phyloP scores from a whole-genome alignment of 805 yeast genomes.

The Lachancea cidri region DNA sequence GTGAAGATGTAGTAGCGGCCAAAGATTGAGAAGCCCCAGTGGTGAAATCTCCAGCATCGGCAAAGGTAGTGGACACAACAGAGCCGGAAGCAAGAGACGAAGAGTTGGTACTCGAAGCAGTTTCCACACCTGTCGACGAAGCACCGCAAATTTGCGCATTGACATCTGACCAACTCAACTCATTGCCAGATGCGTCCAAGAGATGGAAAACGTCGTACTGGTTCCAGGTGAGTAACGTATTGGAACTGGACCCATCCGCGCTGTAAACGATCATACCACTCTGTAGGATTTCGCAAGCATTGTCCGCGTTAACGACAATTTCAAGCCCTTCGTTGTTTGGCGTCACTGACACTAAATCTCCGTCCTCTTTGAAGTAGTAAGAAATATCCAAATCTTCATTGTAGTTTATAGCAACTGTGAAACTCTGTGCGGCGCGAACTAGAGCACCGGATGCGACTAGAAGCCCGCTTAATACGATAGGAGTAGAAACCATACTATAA shows the following conservation, averaged over 20 bases:
- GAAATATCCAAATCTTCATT: constrained; percentile 18
- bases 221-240: constrained; percentile 23
- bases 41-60: neutral
- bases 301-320: constrained; percentile 16
- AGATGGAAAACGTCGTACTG: constrained; percentile 23
- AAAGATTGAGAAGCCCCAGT: neutral
- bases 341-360: constrained; percentile 15
- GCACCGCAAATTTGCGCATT: constrained; percentile 18
- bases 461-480: constrained; percentile 7
- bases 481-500: constrained; percentile 10
- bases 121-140: neutral
- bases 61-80: neutral
- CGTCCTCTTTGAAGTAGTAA: constrained; percentile 19
- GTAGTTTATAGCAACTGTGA: constrained; percentile 16
- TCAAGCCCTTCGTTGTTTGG: constrained; percentile 18
- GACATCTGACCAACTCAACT: constrained; percentile 16
- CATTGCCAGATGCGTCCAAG: constrained; percentile 13
- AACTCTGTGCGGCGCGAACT: constrained; percentile 14
- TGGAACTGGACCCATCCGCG: constrained; percentile 13
- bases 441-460: constrained; percentile 11
- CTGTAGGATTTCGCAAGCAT: constrained; percentile 16
- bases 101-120: neutral
- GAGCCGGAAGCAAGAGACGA: neutral
- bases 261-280: constrained; percentile 24
- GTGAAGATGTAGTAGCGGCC: neutral